Base-by-base conservation (phyloP, 345 rosid species). In the Camelina hispida region DNA sequence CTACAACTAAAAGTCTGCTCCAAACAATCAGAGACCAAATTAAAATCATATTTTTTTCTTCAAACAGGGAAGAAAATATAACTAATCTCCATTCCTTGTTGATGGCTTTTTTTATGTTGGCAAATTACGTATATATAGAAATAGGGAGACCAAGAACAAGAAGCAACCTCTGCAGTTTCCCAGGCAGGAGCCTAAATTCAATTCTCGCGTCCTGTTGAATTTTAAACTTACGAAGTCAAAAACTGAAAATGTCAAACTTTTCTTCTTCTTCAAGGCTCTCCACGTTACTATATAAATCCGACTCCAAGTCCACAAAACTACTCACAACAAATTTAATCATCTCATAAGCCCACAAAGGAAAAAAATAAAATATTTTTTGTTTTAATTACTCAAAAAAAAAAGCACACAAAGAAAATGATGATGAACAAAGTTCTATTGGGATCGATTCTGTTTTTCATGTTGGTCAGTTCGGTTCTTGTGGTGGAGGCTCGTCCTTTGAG, bases 401-500 rank as follows among this genome's bases (percentile, higher is more conserved):
- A 37, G 16, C 61, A 67, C 3, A 66, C 1, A 73, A 66, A 60
- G n/a, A 60, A 60, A 60, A 77, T 57, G 37, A 84, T 77, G 87
- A 81, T 82, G 66, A 78, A 61, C 73, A 78, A 66, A 56, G 46
- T 4, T 77, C 54, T 52, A 12, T 9, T 72, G 10, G 22, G 67
- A 57, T 65, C 73, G 22, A 9, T 83, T 69, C 11, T 84, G 20
- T 9, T 76, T 47, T 16, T 76, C 55, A 37, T 76, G 17, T 46
- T 81, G 13, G 12, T 66, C 4, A 35, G 66, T 63, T 78, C 70
- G 22, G 42, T 62, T 73, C 64, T 82, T 51, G 63, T 60, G 13
- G 40, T 56, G 3, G 80, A 72, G 59, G 83, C 85, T 35, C 89
- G 93, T 42, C 88, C 93, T 4, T 64, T 78, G 22, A 46, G 81